A percentile compares a stretch with the other conserved stretches of the same genome.
Conservation (phyloP, 176 grass and related monocot species). For the Thinopyrum elongatum region DNA sequence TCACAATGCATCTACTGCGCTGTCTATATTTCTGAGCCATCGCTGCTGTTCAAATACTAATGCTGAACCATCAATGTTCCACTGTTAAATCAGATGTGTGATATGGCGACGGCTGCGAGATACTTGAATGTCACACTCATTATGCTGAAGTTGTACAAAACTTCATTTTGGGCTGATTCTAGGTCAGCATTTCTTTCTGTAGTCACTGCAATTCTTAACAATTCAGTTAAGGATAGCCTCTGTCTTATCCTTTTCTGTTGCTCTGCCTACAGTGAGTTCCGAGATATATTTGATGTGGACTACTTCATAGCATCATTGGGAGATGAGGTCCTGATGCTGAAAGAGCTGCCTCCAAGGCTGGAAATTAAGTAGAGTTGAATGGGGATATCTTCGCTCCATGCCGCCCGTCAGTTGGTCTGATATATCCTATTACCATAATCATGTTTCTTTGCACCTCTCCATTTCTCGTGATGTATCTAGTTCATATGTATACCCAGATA, state of each 20-base stretch:
- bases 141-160: constrained; percentile 77
- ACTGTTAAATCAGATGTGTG: constrained; percentile 67
- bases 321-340: constrained; percentile 78
- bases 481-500: too few relatives aligned
- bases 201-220: not conserved
- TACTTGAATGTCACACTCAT: constrained; percentile 81
- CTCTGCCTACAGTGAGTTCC: constrained; percentile 65
- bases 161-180: constrained; percentile 85
- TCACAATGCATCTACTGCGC: not conserved
- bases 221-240: too few relatives aligned
- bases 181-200: constrained; percentile 41
- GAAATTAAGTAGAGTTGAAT: constrained; percentile 52
- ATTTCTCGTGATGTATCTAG: too few relatives aligned
- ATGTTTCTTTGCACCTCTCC: too few relatives aligned
- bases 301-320: constrained; percentile 81
- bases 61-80: constrained; percentile 5
- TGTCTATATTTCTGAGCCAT: not conserved
- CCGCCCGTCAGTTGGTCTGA: constrained; percentile 84
- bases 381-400: constrained; percentile 67
- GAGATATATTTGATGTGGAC: constrained; percentile 87
- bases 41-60: not conserved
- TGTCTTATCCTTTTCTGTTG: not conserved
- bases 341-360: constrained; percentile 70
- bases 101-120: constrained; percentile 74
- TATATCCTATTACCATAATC: too few relatives aligned